Percentiles rank a stretch among this genome's conserved stretches.
These are phyloP conservation scores for Thamnidium elegans DNA, from an alignment of 192 early-diverging fungal species.

Conservation along the genomic window DNA sequence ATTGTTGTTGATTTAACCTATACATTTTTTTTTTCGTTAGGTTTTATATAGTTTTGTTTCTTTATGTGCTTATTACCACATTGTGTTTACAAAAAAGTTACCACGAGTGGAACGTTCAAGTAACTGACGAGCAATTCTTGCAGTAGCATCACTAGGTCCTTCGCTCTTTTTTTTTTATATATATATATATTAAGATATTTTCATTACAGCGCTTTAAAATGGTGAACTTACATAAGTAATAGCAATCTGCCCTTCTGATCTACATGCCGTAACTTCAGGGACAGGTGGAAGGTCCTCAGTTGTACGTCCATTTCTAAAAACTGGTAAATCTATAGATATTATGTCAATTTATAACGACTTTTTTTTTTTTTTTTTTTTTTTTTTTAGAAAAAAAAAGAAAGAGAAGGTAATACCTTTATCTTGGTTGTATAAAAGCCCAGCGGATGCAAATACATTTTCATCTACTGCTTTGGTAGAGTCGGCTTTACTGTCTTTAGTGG, in stretches of 20 bases:
- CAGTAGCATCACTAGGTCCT: conserved; percentile 45
- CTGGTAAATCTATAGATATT: too few species aligned
- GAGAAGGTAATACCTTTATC: too few species aligned
- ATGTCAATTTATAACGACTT: too few species aligned
- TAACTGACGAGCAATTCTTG: conserved; percentile 38
- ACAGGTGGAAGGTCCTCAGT: conserved; percentile 2
- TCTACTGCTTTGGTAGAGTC: too few species aligned
- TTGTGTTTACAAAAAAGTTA: conserved; percentile 39
- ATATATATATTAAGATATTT: too few species aligned
- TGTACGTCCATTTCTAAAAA: too few species aligned
- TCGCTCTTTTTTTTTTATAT: conserved; percentile 35
- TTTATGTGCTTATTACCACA: background rate
- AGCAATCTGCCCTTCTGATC: conserved; percentile 9
- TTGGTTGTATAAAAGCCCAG: too few species aligned
- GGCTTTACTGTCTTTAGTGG: too few species aligned
- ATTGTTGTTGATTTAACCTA: conserved; percentile 39
- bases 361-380: too few species aligned
- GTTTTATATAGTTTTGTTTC: background rate
- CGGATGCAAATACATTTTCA: too few species aligned
- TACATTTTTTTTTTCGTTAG: conserved; percentile 29
- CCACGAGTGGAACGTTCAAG: conserved; percentile 39
- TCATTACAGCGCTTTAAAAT: too few species aligned
- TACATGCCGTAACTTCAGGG: conserved; percentile 5
- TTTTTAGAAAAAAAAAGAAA: too few species aligned
- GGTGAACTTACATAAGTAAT: conserved; percentile 1